Base-by-base conservation (phyloP, 1,139 yeast genomes). In the Magnusiomyces suaveolens region DNA sequence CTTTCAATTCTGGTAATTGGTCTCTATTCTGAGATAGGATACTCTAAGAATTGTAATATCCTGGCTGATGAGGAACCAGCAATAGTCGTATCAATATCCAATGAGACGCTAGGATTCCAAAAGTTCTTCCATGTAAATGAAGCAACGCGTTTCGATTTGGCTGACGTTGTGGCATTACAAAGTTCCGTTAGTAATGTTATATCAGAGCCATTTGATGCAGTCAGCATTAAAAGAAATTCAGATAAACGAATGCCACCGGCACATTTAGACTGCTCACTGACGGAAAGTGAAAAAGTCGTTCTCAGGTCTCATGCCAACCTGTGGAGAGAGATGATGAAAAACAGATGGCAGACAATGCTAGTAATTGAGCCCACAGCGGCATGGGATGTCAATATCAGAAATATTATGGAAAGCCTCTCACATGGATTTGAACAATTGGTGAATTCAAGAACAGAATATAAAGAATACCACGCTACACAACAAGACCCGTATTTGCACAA, bases 401-500 rank as follows among this genome's bases (percentile, higher is more conserved):
- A 46, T n/a, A 46, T 29, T 23, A 46, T 46, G 49, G 39, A 23
- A 2, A 10, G 25, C 21, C 29, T 18, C 8, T 16, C 36, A 3
- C 20, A 44, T 14, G 48, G 21, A 16, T 18, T 44, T 39, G 43
- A 58, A 3, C 23, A 16, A 41, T 2, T 18, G 6, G 3, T 2
- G 24, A 8, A n/a, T 32, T 32, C 36, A 8, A 8, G 12, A 14
- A 8, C 36, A 32, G 36, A 32, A 8, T 32, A 14, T 32, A 8
- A 32, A 32, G 14, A 32, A 8, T 8, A 32, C 14, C 36, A 32
- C 36, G 36, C 14, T 32, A 8, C 36, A 32, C 14, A 8, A 32
- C 10, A 54, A 2, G 57, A 26, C 72, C 72, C 61, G 68, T 62
- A 56, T 69, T 68, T 14, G 68, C 65, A 56, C 69, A 72, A 69